Evolutionary conservation across 2,329 filamentous ascomycete species (phyloP).

Genomic region (Amesomyces nigricolor): DNA sequence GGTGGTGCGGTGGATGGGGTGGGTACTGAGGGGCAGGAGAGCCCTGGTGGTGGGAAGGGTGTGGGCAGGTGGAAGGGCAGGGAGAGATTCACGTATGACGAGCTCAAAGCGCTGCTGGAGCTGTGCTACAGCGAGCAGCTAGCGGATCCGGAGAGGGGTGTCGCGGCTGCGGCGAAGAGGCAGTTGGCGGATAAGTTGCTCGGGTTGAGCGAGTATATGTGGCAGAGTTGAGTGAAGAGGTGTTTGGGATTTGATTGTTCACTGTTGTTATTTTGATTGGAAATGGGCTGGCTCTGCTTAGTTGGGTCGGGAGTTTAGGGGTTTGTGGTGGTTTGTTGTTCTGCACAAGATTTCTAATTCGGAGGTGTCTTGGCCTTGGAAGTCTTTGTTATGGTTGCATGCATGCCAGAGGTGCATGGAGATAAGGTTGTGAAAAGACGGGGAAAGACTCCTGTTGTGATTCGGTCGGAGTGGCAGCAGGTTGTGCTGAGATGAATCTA

Average conservation of each 20-base stretch:
- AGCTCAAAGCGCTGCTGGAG: conserved; percentile 60
- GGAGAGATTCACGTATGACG: conserved; percentile 54
- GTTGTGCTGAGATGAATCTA: too few relatives aligned
- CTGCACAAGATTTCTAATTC: not conserved
- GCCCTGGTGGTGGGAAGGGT: conserved; percentile 13
- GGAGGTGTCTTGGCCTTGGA: too few relatives aligned
- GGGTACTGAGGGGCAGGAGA: too few relatives aligned
- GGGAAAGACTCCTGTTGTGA: too few relatives aligned
- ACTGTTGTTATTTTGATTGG: not conserved
- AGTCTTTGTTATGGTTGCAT: too few relatives aligned
- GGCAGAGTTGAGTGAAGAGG: conserved; percentile 39
- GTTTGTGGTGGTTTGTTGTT: not conserved
- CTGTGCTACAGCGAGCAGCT: conserved; percentile 64
- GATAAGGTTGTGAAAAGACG: too few relatives aligned
- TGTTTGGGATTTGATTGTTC: not conserved
- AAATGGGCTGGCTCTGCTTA: not conserved
- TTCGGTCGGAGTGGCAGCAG: too few relatives aligned
- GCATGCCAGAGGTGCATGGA: too few relatives aligned
- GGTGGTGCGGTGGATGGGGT: too few relatives aligned
- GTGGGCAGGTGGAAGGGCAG: conserved; percentile 28
- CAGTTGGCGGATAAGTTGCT: conserved; percentile 65
- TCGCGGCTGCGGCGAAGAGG: conserved; percentile 60
- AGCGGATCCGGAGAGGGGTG: conserved; percentile 61
- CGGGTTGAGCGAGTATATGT: conserved; percentile 67
- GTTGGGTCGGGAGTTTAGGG: not conserved